Base-by-base conservation (phyloP, 768 basidiomycete species). In the Trametes maxima region DNA sequence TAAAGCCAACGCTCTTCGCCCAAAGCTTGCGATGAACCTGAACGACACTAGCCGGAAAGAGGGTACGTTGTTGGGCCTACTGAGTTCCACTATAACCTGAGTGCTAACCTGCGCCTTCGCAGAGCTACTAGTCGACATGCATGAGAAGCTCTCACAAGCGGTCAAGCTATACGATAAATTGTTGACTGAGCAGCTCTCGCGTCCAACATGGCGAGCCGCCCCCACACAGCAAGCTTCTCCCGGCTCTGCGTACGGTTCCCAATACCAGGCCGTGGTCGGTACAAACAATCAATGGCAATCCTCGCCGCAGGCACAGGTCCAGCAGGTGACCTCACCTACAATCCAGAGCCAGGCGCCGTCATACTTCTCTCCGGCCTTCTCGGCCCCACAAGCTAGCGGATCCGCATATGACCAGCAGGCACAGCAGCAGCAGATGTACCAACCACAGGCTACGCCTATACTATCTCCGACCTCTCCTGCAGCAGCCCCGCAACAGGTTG, bases 91-190 rank as follows among this genome's bases (percentile, higher is more conserved):
- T 22, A 19, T 19, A 4, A 42, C 21, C 11, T 60, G 55, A 22
- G 45, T 57, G 2, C 59, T 58, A 24, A 28, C 36, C 17, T 35
- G 28, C 33, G 42, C 37, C 22, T 46, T 36, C 11, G 6, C 69
- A 94, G 95, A 95, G 73, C 80, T 95, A 71, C 78, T 99, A 37
- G 79, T 86, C 7, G 95, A 98, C 50, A 98, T 98, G 94, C 91
- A 98, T 68, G 89, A 90, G 48, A 96, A 98, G 74, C 75, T 99
- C 11, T 91, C 93, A 0, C 86, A 96, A 72, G 94, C 93, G 0
- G 94, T 98, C 46, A 89, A 90, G 70, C 77, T 97, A 3, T 98
- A 98, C 71, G 95, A 98, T 66, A 84, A 89, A 55, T 78, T 97
- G 21, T 77, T 96, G 44, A 94, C 94, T 24, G 84, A 92, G 65